Conservation (phyloP, 2,329 filamentous ascomycete species). For the Clonostachys rosea region DNA sequence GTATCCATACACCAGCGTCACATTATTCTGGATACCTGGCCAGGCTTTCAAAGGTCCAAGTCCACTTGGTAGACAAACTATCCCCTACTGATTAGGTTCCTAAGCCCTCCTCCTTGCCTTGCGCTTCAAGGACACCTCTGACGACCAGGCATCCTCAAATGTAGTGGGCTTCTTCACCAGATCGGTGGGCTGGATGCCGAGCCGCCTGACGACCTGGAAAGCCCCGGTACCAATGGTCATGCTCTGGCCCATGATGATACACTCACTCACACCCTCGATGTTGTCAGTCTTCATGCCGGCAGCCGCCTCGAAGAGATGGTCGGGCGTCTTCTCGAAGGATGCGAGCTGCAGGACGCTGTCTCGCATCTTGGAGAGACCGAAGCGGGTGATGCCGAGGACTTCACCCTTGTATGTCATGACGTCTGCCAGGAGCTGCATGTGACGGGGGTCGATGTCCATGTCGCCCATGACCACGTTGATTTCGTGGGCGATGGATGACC, state of each 20-base stretch:
- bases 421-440: constrained; percentile 95
- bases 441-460: constrained; percentile 94
- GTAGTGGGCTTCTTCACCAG: constrained; percentile 54
- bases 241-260: constrained; percentile 97
- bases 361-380: constrained; percentile 93
- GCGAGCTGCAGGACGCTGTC: constrained; percentile 92
- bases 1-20: no score
- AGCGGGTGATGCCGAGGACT: constrained; percentile 92
- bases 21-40: no score
- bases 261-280: constrained; percentile 92
- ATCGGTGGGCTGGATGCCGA: constrained; percentile 61
- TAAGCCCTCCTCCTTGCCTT: constrained; percentile 8
- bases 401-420: constrained; percentile 99
- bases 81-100: not conserved
- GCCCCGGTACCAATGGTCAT: constrained; percentile 89
- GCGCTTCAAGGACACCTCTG: constrained; percentile 13
- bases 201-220: constrained; percentile 78
- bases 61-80: no score
- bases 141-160: constrained; percentile 66
- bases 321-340: constrained; percentile 96
- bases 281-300: constrained; percentile 86
- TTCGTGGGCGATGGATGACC: constrained; percentile 82
- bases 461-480: constrained; percentile 85
- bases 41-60: no score
- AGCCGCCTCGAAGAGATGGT: constrained; percentile 94